Percentiles rank a stretch among this genome's conserved stretches.
These are phyloP conservation scores for Jackrogersella multiformis DNA, from an alignment of 495 filamentous ascomycete genomes.

Conservation along the genomic window DNA sequence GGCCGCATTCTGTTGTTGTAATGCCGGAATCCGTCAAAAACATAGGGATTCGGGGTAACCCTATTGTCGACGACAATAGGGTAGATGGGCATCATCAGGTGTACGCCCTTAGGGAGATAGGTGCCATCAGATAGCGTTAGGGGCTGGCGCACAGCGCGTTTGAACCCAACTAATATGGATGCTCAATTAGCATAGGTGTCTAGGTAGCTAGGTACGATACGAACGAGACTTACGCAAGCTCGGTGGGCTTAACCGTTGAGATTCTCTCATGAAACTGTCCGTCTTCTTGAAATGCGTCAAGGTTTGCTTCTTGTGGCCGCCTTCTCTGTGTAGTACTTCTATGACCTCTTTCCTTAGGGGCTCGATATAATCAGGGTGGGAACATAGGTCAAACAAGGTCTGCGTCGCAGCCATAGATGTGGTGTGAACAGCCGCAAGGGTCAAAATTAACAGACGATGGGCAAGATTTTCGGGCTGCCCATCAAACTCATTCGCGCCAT, in stretches of 20 bases:
- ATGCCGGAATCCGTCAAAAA: not conserved
- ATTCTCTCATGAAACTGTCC: conserved; percentile 3
- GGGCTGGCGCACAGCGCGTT: not conserved
- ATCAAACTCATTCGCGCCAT: too few species aligned
- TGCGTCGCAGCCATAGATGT: not conserved
- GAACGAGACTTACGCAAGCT: not conserved
- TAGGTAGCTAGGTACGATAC: not conserved
- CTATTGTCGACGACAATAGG: not conserved
- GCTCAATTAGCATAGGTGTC: not conserved
- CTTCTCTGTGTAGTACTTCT: not conserved
- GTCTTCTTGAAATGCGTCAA: not conserved
- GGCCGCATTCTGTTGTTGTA: not conserved
- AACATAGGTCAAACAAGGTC: not conserved
- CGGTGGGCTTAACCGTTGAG: not conserved
- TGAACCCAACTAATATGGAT: not conserved
- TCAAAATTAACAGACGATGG: too few species aligned
- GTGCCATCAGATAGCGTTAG: not conserved
- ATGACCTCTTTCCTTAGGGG: not conserved
- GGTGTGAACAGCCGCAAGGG: not conserved
- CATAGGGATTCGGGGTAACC: not conserved
- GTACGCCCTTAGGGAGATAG: not conserved
- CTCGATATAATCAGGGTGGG: not conserved
- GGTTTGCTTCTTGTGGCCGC: too few species aligned
- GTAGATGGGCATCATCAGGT: not conserved
- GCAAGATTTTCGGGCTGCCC: too few species aligned